A percentile compares a stretch with the other conserved stretches of the same genome.
phyloP scores from a whole-genome alignment of 192 early-diverging fungal species.

The Coemansia sp. region DNA sequence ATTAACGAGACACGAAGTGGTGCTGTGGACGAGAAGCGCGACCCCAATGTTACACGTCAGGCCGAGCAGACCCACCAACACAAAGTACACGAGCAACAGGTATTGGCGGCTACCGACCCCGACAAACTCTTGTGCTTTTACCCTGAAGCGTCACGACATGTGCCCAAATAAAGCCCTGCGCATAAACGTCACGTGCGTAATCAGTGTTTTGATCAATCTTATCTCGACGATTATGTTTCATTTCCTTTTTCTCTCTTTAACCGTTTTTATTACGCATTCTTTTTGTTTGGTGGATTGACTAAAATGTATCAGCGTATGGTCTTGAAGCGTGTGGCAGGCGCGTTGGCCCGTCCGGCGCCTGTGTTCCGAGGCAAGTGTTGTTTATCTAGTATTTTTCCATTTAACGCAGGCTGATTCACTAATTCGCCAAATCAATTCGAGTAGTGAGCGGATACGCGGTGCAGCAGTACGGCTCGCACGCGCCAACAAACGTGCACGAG shows the following conservation, averaged over 20 bases:
- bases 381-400: not conserved
- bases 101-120: constrained; percentile 9
- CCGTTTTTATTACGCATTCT: not conserved
- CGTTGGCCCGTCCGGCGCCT: constrained; percentile 24
- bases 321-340: constrained; percentile 30
- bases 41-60: constrained; percentile 22
- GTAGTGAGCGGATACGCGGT: constrained; percentile 2
- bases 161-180: not conserved
- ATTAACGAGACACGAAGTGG: constrained; percentile 35
- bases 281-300: constrained; percentile 15
- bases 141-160: constrained; percentile 21
- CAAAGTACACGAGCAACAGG: constrained; percentile 6
- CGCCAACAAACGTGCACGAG: constrained; percentile 44
- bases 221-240: not conserved
- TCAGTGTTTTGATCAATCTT: constrained; percentile 1
- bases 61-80: constrained; percentile 24
- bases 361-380: constrained; percentile 9
- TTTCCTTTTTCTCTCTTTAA: constrained; percentile 8
- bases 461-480: constrained; percentile 31
- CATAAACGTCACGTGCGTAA: constrained; percentile 5
- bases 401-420: not conserved
- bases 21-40: constrained; percentile 21
- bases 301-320: constrained; percentile 41
- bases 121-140: constrained; percentile 29
- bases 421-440: not conserved